Evolutionary conservation across 176 grass and related monocot genomes (phyloP).

Genomic region (Rhynchospora pubera): DNA sequence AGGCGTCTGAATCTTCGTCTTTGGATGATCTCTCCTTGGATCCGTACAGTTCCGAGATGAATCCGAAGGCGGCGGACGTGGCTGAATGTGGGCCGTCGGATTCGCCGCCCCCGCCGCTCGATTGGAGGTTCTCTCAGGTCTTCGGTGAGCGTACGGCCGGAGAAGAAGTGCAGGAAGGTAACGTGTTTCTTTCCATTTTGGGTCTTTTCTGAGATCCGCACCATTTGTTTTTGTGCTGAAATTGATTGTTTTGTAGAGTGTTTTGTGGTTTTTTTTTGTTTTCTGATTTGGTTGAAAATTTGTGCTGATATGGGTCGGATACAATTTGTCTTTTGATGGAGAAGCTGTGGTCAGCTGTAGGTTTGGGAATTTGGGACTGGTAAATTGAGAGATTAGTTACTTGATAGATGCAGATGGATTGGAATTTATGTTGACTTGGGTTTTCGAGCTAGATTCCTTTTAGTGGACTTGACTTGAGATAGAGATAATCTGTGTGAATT

Average conservation of each 20-base stretch:
- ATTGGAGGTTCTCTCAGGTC: constrained; percentile 88
- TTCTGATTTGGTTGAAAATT: constrained; percentile 8
- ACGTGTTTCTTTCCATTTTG: not conserved
- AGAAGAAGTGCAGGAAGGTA: constrained; percentile 92
- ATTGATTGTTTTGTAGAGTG: not conserved
- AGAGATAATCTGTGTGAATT: not conserved
- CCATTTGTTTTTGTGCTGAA: constrained; percentile 19
- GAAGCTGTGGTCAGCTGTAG: not conserved
- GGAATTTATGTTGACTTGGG: not conserved
- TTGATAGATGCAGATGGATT: not conserved
- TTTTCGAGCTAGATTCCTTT: constrained; percentile 1
- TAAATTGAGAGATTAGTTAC: not conserved
- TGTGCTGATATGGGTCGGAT: constrained; percentile 18
- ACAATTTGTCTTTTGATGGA: not conserved
- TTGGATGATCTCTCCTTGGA: constrained; percentile 27
- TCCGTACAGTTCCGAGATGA: constrained; percentile 33
- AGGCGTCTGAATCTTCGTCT: constrained; percentile 5
- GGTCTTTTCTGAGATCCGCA: constrained; percentile 35
- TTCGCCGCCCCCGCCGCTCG: constrained; percentile 32
- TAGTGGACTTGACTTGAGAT: constrained; percentile 10
- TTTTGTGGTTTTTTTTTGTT: not conserved
- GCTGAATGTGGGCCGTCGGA: constrained; percentile 19
- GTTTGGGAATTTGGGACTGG: not conserved
- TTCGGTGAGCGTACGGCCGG: constrained; percentile 79
- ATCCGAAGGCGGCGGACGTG: constrained; percentile 27